A percentile compares a stretch with the other conserved stretches of the same genome.
These are phyloP conservation scores for Xylariaceae sp. DNA, from an alignment of 2,329 filamentous ascomycete genomes.

Conservation along the genomic window DNA sequence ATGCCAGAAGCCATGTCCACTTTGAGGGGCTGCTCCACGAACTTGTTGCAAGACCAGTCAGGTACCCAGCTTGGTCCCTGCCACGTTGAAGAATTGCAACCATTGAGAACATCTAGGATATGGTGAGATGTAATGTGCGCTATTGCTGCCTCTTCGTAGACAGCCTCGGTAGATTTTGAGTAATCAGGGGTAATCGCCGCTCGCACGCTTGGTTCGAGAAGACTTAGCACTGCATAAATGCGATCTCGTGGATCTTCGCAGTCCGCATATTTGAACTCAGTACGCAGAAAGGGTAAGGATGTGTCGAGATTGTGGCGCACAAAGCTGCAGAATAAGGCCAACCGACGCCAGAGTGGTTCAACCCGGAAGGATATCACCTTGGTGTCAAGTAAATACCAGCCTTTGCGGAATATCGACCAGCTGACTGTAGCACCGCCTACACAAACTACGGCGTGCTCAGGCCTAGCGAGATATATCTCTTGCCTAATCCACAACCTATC, in stretches of 20 bases:
- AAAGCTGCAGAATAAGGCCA: too few relatives aligned
- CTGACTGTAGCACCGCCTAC: not conserved
- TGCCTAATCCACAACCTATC: not conserved
- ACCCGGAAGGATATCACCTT: too few relatives aligned
- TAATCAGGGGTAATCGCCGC: not conserved
- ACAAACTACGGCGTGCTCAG: not conserved
- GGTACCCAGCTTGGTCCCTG: not conserved
- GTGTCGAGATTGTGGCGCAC: too few relatives aligned
- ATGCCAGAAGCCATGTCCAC: not conserved
- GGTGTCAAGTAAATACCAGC: not conserved
- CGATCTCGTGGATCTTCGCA: not conserved
- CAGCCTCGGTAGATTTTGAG: not conserved
- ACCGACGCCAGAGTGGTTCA: too few relatives aligned
- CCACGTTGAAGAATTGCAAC: not conserved
- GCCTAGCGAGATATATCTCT: not conserved
- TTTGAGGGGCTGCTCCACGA: not conserved
- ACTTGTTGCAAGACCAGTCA: not conserved
- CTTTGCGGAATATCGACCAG: not conserved
- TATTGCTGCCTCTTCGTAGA: not conserved
- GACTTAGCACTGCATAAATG: not conserved
- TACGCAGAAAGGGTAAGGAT: too few relatives aligned
- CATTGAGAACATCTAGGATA: not conserved
- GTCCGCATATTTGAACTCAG: not conserved
- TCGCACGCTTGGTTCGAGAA: not conserved
- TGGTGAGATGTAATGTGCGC: not conserved